Base-by-base conservation (phyloP, 1,139 yeast species). In the Hansenula lynferdii region DNA sequence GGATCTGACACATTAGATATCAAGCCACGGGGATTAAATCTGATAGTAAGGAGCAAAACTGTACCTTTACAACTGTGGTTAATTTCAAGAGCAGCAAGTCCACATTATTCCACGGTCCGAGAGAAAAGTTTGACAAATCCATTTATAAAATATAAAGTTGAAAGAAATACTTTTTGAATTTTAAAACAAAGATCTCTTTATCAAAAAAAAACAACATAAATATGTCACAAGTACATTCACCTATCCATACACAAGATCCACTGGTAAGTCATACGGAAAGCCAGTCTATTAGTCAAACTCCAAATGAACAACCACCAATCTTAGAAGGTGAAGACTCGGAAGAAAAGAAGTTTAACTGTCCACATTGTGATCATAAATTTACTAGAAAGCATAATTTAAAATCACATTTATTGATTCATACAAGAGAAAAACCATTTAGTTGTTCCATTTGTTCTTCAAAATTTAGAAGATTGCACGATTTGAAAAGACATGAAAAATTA, bases 401-500 rank as follows among this genome's bases (percentile, higher is more conserved):
- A 41, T 75, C 85, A 7, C 94, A 84, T 57, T 70, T 80, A 47
- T 61, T 83, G 44, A 83, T 81, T 34, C 94, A 84, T 56, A 74
- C 85, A 11, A 70, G 75, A 35, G 70, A 72, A 42, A 80, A 78
- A 55, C 89, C 90, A 2, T 86, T 75, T 60, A 62, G 65, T 20
- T 85, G 95, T 58, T 51, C 71, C n/a, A 70, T 73, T 14, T 85
- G 95, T 53, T 65, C 71, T 41, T 64, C 75, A 36, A 72, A 70
- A 49, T 85, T 85, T 56, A 70, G 94, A 43, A 67, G 95, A 31
- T 72, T 78, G 28, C 92, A 85, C 56, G 95, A 85, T 57, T 67
- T 85, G 49, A 82, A 79, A 54, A 68, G 95, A 33, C 95, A 85
- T 54, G 76, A 75, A 46, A 81, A 80, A 56, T 66, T 81, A 26